Percentiles rank a stretch among this genome's conserved stretches.
phyloP scores from a whole-genome alignment of 805 yeast species.

The Jamesozyma hellenica region DNA sequence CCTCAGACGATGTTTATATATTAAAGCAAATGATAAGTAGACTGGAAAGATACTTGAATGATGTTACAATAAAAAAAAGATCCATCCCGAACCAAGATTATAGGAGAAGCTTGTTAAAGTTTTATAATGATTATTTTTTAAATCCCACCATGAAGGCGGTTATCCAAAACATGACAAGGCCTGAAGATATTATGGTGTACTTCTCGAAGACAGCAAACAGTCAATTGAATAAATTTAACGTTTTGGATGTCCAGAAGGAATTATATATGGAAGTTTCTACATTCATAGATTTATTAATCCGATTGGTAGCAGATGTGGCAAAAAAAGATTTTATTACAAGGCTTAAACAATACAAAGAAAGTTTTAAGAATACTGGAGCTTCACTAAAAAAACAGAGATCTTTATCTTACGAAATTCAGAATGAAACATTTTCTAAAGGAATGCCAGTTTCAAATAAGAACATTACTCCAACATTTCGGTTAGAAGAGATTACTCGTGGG shows the following conservation, averaged over 20 bases:
- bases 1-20: background rate
- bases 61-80: slow-evolving; percentile 38
- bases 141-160: slow-evolving; percentile 30
- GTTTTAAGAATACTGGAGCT: background rate
- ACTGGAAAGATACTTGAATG: slow-evolving; percentile 35
- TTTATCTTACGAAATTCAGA: background rate
- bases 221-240: slow-evolving; percentile 36
- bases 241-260: slow-evolving; percentile 18
- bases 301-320: slow-evolving; percentile 9
- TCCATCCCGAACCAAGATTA: slow-evolving; percentile 34
- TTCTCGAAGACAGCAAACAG: slow-evolving; percentile 46
- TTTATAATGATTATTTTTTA: slow-evolving; percentile 48
- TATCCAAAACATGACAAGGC: slow-evolving; percentile 28
- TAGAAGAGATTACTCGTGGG: slow-evolving; percentile 47
- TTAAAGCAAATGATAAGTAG: background rate
- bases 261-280: slow-evolving; percentile 18
- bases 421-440: background rate
- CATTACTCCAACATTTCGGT: slow-evolving; percentile 39
- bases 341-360: slow-evolving; percentile 34
- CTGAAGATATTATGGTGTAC: slow-evolving; percentile 40
- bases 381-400: background rate
- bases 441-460: background rate
- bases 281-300: slow-evolving; percentile 18
- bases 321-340: slow-evolving; percentile 27
- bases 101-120: slow-evolving; percentile 48